Evolutionary conservation across 257 asterid genomes (phyloP).

Genomic region (Lavandula angustifolia): DNA sequence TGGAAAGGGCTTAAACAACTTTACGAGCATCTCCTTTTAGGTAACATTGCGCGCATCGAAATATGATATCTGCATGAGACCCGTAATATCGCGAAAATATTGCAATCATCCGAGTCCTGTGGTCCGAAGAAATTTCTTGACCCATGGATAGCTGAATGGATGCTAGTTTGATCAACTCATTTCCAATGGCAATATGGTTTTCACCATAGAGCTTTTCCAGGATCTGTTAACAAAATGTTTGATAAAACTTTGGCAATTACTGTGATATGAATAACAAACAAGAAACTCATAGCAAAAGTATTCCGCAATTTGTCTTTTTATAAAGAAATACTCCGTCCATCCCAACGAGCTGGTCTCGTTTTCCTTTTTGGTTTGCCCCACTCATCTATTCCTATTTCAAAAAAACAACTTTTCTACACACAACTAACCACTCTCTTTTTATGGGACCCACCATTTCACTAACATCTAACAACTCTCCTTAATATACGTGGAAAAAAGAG

Average conservation of each 20-base stretch:
- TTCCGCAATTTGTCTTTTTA: background rate
- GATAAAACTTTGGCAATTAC: background rate
- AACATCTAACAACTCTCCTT: no score
- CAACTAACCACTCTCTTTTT: no score
- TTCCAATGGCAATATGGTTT: slow-evolving; percentile 75
- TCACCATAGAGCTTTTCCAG: slow-evolving; percentile 69
- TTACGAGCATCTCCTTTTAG: slow-evolving; percentile 33
- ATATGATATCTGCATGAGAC: slow-evolving; percentile 52
- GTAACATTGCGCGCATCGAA: slow-evolving; percentile 53
- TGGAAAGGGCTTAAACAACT: slow-evolving; percentile 11
- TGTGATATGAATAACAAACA: slow-evolving; percentile 9
- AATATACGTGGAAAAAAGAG: no score
- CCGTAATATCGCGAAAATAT: slow-evolving; percentile 73
- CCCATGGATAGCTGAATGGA: slow-evolving; percentile 64
- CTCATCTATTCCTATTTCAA: no score
- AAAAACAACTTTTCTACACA: no score
- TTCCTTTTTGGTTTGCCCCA: no score
- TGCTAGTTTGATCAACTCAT: slow-evolving; percentile 74
- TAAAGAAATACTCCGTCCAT: no score
- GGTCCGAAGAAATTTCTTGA: slow-evolving; percentile 36
- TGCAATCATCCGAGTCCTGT: slow-evolving; percentile 37
- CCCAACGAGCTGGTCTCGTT: no score
- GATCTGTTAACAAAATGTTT: slow-evolving; percentile 51
- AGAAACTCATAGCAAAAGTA: slow-evolving; percentile 13
- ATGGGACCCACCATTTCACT: no score